Evolutionary conservation across 352 stramenopile species (phyloP).

Genomic region (Blastocystis sp.): DNA sequence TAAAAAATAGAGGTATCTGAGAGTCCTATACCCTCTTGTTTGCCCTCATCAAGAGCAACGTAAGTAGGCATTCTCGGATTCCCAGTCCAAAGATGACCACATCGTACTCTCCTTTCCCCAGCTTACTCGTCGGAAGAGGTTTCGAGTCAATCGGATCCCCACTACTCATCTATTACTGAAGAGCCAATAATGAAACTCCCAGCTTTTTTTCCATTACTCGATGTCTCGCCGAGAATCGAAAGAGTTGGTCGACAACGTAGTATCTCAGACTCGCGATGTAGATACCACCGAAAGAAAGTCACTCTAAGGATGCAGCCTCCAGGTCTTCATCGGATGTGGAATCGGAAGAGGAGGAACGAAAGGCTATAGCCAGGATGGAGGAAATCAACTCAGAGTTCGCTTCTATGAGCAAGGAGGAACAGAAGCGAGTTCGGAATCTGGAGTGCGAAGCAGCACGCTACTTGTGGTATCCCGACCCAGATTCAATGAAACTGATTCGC

Average conservation of each 20-base stretch:
- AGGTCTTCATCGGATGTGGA: not conserved
- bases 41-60: slow-evolving; percentile 85
- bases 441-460: slow-evolving; percentile 3
- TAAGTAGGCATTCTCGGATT: slow-evolving; percentile 97
- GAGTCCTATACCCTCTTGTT: slow-evolving; percentile 86
- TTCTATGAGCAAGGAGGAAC: not conserved
- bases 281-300: not conserved
- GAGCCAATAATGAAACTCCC: not conserved
- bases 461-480: slow-evolving; percentile 16
- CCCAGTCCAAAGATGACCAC: slow-evolving; percentile 97
- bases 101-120: slow-evolving; percentile 87
- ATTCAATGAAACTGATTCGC: not conserved
- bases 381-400: not conserved
- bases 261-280: not conserved
- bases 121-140: not conserved
- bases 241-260: not conserved
- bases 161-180: not conserved
- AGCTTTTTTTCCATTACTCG: not conserved
- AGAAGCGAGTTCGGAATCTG: slow-evolving; percentile 28
- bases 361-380: not conserved
- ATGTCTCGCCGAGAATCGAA: not conserved
- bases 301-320: not conserved
- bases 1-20: slow-evolving; percentile 94
- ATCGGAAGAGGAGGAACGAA: not conserved
- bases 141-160: not conserved